These are phyloP conservation scores for Pseudopyrenochaeta lycopersici DNA, from an alignment of 2,329 filamentous ascomycete genomes.

Conservation along the genomic window DNA sequence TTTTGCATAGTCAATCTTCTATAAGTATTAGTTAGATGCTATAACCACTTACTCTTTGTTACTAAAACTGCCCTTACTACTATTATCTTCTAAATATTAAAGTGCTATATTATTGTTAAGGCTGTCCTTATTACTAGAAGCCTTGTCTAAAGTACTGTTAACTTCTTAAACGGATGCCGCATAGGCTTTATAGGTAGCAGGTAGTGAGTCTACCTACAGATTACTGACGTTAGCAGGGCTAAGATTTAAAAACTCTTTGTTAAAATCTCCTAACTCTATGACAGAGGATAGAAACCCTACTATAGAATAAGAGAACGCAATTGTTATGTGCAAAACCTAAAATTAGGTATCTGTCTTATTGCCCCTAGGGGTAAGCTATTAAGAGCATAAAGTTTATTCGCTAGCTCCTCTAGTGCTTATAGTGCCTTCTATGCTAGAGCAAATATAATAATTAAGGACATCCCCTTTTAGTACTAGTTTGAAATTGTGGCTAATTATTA, in stretches of 20 bases:
- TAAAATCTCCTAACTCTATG: neutral
- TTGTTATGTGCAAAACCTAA: neutral
- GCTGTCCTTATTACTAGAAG: neutral
- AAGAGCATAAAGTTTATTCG: neutral
- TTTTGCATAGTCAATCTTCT: conserved; percentile 13
- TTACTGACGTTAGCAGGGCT: neutral
- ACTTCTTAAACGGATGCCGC: neutral
- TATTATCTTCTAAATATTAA: conserved; percentile 1
- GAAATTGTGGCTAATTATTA: neutral
- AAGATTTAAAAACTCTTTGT: neutral
- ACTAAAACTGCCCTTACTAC: conserved; percentile 8
- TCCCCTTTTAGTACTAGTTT: neutral
- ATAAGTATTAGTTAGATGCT: conserved; percentile 8
- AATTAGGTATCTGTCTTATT: neutral
- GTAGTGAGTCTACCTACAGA: neutral
- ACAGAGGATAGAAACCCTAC: neutral
- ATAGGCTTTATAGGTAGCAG: neutral
- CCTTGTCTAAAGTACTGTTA: neutral
- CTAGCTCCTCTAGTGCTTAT: neutral
- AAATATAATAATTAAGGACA: neutral
- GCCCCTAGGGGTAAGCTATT: neutral
- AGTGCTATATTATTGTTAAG: neutral
- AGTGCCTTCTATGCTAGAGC: neutral
- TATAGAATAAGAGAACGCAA: neutral
- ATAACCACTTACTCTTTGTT: conserved; percentile 9